phyloP scores from a whole-genome alignment of 2,329 filamentous ascomycete species.

The Phaeosphaeriaceae sp. region DNA sequence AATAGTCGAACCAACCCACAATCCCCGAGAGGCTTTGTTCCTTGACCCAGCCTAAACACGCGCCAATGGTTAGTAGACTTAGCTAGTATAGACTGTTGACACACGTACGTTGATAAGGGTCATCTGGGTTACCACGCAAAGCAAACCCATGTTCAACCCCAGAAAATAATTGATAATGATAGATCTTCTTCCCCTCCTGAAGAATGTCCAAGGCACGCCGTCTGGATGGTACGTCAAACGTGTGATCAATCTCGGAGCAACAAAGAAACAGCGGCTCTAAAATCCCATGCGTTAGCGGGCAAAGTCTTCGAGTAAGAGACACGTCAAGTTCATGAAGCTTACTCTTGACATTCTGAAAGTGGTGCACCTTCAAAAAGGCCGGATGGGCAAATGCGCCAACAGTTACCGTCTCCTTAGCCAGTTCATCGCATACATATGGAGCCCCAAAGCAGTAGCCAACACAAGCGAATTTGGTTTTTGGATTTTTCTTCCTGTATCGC shows the following conservation, averaged over 20 bases:
- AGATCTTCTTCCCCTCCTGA: conserved; percentile 45
- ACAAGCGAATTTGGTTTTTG: conserved; percentile 51
- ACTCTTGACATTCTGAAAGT: conserved; percentile 51
- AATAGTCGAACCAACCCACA: conserved; percentile 26
- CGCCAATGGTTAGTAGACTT: too few relatives aligned
- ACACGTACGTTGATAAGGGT: conserved; percentile 49
- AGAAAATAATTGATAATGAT: conserved; percentile 41
- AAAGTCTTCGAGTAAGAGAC: background rate
- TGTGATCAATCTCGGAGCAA: conserved; percentile 55
- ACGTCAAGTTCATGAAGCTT: background rate
- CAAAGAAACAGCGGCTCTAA: conserved; percentile 53
- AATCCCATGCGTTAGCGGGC: background rate
- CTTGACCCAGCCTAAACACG: conserved; percentile 30
- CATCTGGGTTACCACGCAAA: conserved; percentile 47
- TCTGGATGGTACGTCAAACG: conserved; percentile 50
- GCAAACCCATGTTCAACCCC: conserved; percentile 47
- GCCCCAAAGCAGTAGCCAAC: conserved; percentile 51
- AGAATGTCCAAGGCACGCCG: conserved; percentile 54
- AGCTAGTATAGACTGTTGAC: background rate
- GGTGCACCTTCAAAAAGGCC: conserved; percentile 56
- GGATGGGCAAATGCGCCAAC: conserved; percentile 61
- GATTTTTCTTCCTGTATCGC: conserved; percentile 45
- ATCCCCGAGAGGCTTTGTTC: conserved; percentile 38
- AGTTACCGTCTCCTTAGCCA: conserved; percentile 46
- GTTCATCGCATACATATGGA: conserved; percentile 54